Base-by-base conservation (phyloP, 371 early-diverging fungal genomes). In the Massospora cicadina region DNA sequence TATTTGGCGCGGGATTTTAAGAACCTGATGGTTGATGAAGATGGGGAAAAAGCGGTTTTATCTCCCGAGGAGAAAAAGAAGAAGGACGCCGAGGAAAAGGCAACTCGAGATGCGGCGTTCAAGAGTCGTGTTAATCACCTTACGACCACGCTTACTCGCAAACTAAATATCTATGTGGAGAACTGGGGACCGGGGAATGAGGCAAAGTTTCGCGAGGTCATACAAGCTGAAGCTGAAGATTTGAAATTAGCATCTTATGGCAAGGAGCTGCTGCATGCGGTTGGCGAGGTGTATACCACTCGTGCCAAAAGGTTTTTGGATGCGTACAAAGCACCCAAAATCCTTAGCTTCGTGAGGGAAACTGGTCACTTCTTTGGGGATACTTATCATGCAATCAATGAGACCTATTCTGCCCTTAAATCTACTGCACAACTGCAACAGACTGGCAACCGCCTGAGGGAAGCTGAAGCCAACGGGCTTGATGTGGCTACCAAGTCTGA, bases 1-100 rank as follows among this genome's bases (percentile, higher is more conserved):
- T 89, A 89, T n/a, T 90, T 97, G 64, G 91, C 91, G 27, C 76
- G 80, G 57, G 93, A 93, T 67, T 88, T 97, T 76, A 79, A 81
- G 58, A 87, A 89, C 54, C 89, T 89, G 30, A 72, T 89, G 66
- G 79, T 75, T 10, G 81, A 80, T 13, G 81, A 77, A 63, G 78
- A 74, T 10, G 81, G 79, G 17, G 74, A 70, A 13, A 71, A 67
- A 2, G 68, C 68, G 23, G 70, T 71, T 10, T 31, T 79, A 65
- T 67, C 80, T 53, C 75, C 75, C 2, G 81, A 80, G 56, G 81
- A 85, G 65, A 86, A 84, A 67, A 77, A 76, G 69, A 68, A 68
- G 55, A 66, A 69, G 17, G 23, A 21, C 24, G 25, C 33, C 25
- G 71, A 81, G 31, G 81, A 85, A 64, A 85, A 85, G 58, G 10